Percentiles rank a stretch among this genome's conserved stretches.
Conservation (phyloP, 1,284 basidiomycete genomes). For the Puccinia novopanici region DNA sequence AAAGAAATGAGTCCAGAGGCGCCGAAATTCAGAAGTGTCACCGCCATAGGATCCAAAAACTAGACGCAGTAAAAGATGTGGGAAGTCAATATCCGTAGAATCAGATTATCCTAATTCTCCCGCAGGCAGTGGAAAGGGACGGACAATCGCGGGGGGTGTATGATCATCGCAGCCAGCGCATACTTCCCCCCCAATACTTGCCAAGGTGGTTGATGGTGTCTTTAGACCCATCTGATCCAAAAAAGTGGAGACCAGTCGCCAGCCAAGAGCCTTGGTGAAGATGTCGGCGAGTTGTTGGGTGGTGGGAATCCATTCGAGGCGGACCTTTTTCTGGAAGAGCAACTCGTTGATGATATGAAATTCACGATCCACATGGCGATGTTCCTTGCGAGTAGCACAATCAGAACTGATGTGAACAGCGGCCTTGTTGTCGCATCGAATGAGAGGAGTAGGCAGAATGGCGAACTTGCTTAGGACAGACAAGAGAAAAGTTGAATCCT, state of each 20-base stretch:
- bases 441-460: neutral
- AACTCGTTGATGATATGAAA: constrained; percentile 22
- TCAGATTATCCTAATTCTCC: neutral
- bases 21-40: no score
- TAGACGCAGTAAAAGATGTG: no score
- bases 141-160: no score
- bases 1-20: no score
- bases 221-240: neutral
- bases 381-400: neutral
- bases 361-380: no score
- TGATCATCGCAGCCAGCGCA: no score
- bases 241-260: neutral
- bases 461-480: neutral
- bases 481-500: neutral
- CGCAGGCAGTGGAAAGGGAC: no score
- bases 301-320: constrained; percentile 1
- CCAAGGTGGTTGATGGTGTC: neutral
- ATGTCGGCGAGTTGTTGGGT: neutral
- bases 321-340: neutral
- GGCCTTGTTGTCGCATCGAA: constrained; percentile 14
- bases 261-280: no score
- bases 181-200: no score
- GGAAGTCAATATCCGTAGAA: neutral
- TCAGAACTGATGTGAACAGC: neutral
- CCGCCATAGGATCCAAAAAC: no score